phyloP scores from a whole-genome alignment of 2,329 filamentous ascomycete genomes.

The Elsinoe arachidis region DNA sequence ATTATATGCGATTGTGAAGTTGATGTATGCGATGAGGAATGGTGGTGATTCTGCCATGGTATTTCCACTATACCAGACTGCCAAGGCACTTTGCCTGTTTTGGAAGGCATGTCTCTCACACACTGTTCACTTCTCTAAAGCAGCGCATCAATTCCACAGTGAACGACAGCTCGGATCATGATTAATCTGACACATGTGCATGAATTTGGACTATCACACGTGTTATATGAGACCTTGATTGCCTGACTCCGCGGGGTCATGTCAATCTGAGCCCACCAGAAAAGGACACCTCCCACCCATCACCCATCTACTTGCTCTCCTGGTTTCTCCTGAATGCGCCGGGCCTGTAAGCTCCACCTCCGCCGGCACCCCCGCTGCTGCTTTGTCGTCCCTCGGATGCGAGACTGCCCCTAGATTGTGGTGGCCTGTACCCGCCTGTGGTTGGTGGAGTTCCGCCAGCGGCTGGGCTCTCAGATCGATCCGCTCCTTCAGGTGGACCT shows the following conservation, averaged over 20 bases:
- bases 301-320: not conserved
- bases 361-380: slow-evolving; percentile 10
- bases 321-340: slow-evolving; percentile 15
- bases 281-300: slow-evolving; percentile 2
- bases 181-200: not conserved
- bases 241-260: not conserved
- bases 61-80: slow-evolving; percentile 12
- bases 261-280: not conserved
- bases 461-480: slow-evolving; percentile 18
- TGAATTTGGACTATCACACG: not conserved
- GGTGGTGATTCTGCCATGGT: not conserved
- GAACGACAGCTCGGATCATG: too few species aligned
- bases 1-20: too few species aligned
- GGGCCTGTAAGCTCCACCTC: slow-evolving; percentile 17
- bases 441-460: slow-evolving; percentile 9
- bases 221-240: not conserved
- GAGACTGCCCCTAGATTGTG: slow-evolving; percentile 18
- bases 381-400: slow-evolving; percentile 16
- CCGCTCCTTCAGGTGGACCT: slow-evolving; percentile 18
- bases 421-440: slow-evolving; percentile 21
- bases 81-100: slow-evolving; percentile 10
- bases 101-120: not conserved
- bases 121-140: not conserved
- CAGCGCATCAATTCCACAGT: too few species aligned
- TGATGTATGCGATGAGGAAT: not conserved